These are phyloP conservation scores for Neonectria neomacrospora DNA, from an alignment of 2,329 filamentous ascomycete species.

Conservation along the genomic window DNA sequence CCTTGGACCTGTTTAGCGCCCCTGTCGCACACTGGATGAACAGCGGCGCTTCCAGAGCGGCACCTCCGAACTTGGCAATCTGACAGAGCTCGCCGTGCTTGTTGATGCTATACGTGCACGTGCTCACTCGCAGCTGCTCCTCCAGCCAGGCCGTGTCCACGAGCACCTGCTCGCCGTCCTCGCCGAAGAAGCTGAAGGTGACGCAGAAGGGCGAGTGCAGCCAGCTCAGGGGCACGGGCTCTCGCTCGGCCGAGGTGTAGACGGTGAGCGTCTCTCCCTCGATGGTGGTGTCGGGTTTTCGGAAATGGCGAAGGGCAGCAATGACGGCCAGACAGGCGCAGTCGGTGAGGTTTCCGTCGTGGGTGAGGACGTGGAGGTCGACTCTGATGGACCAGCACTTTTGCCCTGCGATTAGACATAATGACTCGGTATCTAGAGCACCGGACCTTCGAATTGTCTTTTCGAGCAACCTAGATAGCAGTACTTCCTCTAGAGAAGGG, in stretches of 20 bases:
- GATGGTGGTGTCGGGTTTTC: conserved; percentile 88
- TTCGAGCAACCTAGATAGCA: conserved; percentile 89
- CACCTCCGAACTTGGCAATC: conserved; percentile 89
- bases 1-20: conserved; percentile 82
- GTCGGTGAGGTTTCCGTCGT: conserved; percentile 91
- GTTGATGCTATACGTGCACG: conserved; percentile 87
- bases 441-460: conserved; percentile 93
- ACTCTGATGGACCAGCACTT: conserved; percentile 94
- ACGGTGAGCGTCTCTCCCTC: conserved; percentile 86
- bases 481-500: conserved; percentile 83
- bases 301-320: conserved; percentile 89
- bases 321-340: conserved; percentile 87
- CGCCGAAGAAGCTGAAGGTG: conserved; percentile 85
- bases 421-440: conserved; percentile 92
- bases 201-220: conserved; percentile 92
- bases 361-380: conserved; percentile 90
- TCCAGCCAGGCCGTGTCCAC: conserved; percentile 79
- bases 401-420: conserved; percentile 89
- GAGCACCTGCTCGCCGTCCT: conserved; percentile 73
- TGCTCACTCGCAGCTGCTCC: conserved; percentile 79
- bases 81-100: conserved; percentile 91
- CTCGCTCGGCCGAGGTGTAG: conserved; percentile 84
- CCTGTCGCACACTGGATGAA: conserved; percentile 80
- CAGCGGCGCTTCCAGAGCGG: conserved; percentile 80
- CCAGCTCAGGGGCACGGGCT: conserved; percentile 89